Evolutionary conservation across 306 rosid species (phyloP).

Genomic region (Pterocarpus santalinus): DNA sequence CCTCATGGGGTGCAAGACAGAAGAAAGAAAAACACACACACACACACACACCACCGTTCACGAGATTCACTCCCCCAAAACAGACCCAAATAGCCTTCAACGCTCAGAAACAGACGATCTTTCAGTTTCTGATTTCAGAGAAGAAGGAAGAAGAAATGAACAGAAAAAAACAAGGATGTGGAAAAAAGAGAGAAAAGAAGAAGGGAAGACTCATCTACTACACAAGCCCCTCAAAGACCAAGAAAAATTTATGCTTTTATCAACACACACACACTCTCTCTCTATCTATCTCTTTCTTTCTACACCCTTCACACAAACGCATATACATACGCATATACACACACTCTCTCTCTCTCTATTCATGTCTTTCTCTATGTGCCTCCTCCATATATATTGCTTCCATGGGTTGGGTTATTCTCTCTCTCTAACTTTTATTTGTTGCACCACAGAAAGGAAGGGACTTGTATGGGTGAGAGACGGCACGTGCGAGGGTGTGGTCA

Average conservation of each 20-base stretch:
- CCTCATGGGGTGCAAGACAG: conserved; percentile 69
- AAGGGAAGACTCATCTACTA: conserved; percentile 47
- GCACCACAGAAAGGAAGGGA: conserved; percentile 74
- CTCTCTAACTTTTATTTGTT: conserved; percentile 81
- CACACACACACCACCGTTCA: not conserved
- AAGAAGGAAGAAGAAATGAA: not conserved
- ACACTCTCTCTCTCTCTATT: conserved; percentile 2
- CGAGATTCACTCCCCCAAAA: conserved; percentile 44
- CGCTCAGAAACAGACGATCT: conserved; percentile 46
- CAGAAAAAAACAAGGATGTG: not conserved
- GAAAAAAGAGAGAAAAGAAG: conserved; percentile 3
- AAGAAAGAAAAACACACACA: not conserved
- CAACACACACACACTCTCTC: not conserved
- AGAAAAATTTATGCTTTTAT: conserved; percentile 44
- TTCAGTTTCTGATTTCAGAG: conserved; percentile 43
- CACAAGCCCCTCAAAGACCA: conserved; percentile 39
- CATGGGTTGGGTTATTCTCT: conserved; percentile 29
- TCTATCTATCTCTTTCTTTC: conserved; percentile 3
- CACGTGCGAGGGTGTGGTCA: conserved; percentile 51
- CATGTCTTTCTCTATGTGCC: not conserved
- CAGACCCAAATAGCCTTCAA: not conserved
- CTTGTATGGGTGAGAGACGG: conserved; percentile 60
- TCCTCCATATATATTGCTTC: conserved; percentile 42
- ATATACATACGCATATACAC: not conserved
- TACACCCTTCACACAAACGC: not conserved